phyloP scores from a whole-genome alignment of 2,329 filamentous ascomycete species.

The Sporothrix mexicana region DNA sequence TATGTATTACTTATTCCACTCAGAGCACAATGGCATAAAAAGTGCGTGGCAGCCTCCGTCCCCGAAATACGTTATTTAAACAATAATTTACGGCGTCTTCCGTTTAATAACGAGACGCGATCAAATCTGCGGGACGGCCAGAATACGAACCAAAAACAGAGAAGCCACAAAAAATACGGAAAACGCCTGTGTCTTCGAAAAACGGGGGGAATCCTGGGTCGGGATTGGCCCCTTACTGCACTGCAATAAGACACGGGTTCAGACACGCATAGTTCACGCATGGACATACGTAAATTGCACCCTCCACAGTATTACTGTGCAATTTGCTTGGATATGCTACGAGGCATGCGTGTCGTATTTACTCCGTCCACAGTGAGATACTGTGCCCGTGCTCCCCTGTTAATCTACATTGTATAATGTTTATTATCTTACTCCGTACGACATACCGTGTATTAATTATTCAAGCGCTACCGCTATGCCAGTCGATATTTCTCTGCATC shows the following conservation, averaged over 20 bases:
- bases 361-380: not conserved
- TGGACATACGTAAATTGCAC: constrained; percentile 19
- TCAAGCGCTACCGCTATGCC: no score
- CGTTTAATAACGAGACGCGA: not conserved
- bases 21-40: not conserved
- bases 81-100: not conserved
- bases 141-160: not conserved
- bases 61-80: not conserved
- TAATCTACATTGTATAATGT: no score
- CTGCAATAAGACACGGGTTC: constrained; percentile 4
- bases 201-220: not conserved
- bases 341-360: no score
- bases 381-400: not conserved
- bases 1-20: no score
- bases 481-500: no score
- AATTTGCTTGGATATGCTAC: constrained; percentile 12
- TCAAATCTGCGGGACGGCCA: not conserved
- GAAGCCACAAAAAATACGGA: not conserved
- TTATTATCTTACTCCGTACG: no score
- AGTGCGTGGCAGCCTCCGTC: not conserved
- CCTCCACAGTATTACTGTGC: not conserved
- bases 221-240: not conserved
- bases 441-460: no score
- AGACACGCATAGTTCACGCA: constrained; percentile 20
- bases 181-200: not conserved